Evolutionary conservation across 2,329 filamentous ascomycete genomes (phyloP), one percentile per base, ranked within the genome.

Genomic region (Diaporthe velutina): DNA sequence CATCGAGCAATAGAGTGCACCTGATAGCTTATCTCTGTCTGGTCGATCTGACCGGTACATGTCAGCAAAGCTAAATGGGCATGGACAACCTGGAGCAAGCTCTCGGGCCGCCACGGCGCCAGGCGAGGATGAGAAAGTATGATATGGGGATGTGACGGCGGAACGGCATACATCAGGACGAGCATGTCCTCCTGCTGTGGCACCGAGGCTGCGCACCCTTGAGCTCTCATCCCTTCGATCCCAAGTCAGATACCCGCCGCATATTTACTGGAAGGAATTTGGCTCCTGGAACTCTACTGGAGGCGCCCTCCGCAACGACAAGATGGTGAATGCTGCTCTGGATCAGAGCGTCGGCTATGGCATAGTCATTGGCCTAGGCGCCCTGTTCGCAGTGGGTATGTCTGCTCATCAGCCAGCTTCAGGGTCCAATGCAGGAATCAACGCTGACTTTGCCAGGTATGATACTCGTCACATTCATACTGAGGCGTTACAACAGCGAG

Each of bases 281-380:
- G 35, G 13, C 9, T 12, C 17, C 22, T 40, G 22, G 4, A 17
- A 17, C 4, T 25, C 17, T 13, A 40, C 57, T 28, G 57, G 57
- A 60, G 57, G 25, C n/a, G 0, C 22, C 15, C n/a, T 54, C 40
- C 33, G 48, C n/a, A 33, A 55, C 45, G 40, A 52, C 70, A 80
- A 70, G 64, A 82, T 82, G 80, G 77, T 75, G 71, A 76, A 77
- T 4, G 77, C 85, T 30, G 84, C 88, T 40, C 81, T 90, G 22
- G 84, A 84, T 77, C 90, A 93, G 80, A 91, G 90, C 73, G 93
- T 92, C 76, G 94, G 94, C 80, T 96, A 96, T 89, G 94, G 93
- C 80, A 92, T 96, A 78, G 90, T 96, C 70, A 84, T 96, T 45
- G 94, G 94, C 25, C 83, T 96, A n/a, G 94, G 94, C 30, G 91